Evolutionary conservation across 164 flowering plant species (phyloP).

Genomic region (Vitis vinifera): ASM3070453v1 NC_081811.1:2733001-2733500

Average conservation of each 20-base stretch:
- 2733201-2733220: slow-evolving; percentile 31
- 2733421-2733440: slow-evolving; percentile 4
- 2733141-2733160: neutral
- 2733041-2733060: neutral
- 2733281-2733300: slow-evolving; percentile 1
- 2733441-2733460: neutral
- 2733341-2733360: slow-evolving; percentile 15
- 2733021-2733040: neutral
- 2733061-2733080: slow-evolving; percentile 1
- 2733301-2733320: slow-evolving; percentile 12
- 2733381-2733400: slow-evolving; percentile 17
- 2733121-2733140: slow-evolving; percentile 17
- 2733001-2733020: neutral
- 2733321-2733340: slow-evolving; percentile 45
- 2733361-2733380: neutral
- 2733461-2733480: slow-evolving; percentile 12
- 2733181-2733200: slow-evolving; percentile 1
- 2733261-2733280: slow-evolving; percentile 48
- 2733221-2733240: slow-evolving; percentile 42
- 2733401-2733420: slow-evolving; percentile 11
- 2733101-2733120: neutral
- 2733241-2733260: slow-evolving; percentile 69
- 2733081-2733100: slow-evolving; percentile 3
- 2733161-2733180: neutral
- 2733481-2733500: slow-evolving; percentile 24